Percentiles rank a stretch among this genome's conserved stretches.
Conservation (phyloP, 2,329 filamentous ascomycete species). For the Celoporthe dispersa region DNA sequence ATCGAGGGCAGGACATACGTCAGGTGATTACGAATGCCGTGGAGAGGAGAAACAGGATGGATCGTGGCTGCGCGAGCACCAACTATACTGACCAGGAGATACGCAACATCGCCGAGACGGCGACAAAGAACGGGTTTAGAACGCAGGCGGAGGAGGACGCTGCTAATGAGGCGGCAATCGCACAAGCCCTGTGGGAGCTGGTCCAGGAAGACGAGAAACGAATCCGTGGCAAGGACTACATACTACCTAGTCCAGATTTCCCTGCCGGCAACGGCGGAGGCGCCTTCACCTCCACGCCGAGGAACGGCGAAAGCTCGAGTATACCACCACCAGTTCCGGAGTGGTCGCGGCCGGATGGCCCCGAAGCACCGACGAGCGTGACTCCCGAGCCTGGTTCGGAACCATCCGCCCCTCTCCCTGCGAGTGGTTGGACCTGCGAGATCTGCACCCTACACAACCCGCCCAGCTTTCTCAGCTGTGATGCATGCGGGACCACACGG, state of each 20-base stretch:
- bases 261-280: conserved; percentile 52
- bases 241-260: conserved; percentile 53
- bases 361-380: background rate
- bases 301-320: conserved; percentile 33
- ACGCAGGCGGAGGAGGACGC: conserved; percentile 88
- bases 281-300: conserved; percentile 36
- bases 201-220: conserved; percentile 75
- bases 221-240: conserved; percentile 60
- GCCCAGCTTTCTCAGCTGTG: conserved; percentile 55
- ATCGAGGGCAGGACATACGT: conserved; percentile 69
- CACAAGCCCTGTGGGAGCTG: conserved; percentile 83
- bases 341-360: conserved; percentile 22
- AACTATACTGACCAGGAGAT: conserved; percentile 70
- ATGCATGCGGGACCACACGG: conserved; percentile 57
- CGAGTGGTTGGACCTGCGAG: conserved; percentile 54
- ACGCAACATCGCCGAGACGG: conserved; percentile 64
- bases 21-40: conserved; percentile 73
- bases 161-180: conserved; percentile 85
- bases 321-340: conserved; percentile 27
- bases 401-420: conserved; percentile 18
- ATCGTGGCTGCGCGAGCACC: conserved; percentile 76
- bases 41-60: conserved; percentile 67
- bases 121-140: conserved; percentile 73
- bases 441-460: conserved; percentile 64
- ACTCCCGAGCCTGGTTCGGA: background rate